phyloP scores from a whole-genome alignment of 305 asterid genomes.

The Solanum aculeatissimum region DNA sequence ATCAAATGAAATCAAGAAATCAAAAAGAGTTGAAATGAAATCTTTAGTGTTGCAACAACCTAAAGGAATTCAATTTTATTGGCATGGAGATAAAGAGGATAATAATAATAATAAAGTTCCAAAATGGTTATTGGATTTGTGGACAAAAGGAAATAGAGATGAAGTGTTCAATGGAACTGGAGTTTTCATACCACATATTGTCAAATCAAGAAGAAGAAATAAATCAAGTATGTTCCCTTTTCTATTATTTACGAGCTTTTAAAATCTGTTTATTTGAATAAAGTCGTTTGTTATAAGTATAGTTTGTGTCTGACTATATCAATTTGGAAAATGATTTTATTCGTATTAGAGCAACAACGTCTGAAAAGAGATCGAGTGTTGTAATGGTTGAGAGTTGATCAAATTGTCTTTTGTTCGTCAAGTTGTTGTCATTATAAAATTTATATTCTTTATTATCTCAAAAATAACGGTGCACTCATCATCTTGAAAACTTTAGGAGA shows the following conservation, averaged over 20 bases:
- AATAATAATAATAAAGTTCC: constrained; percentile 28
- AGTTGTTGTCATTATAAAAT: too few species aligned
- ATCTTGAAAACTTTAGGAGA: too few species aligned
- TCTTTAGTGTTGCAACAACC: not conserved
- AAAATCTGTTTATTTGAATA: not conserved
- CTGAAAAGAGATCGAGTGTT: too few species aligned
- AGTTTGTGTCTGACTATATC: not conserved
- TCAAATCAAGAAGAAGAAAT: constrained; percentile 24
- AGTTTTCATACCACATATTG: constrained; percentile 65
- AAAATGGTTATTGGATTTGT: constrained; percentile 30
- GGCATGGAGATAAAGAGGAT: constrained; percentile 29
- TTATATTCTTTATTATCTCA: too few species aligned
- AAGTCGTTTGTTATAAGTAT: not conserved
- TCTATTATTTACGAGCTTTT: not conserved
- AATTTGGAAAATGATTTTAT: not conserved
- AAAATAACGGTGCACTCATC: too few species aligned
- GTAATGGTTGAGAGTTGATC: too few species aligned
- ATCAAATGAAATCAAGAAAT: constrained; percentile 3
- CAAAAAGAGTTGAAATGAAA: not conserved
- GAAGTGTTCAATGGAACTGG: constrained; percentile 43
- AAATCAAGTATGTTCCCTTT: constrained; percentile 29
- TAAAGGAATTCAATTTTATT: constrained; percentile 29
- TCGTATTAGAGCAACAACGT: not conserved
- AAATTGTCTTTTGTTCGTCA: too few species aligned
- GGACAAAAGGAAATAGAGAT: constrained; percentile 39